Percentiles rank a stretch among this genome's conserved stretches.
Conservation (phyloP, 768 basidiomycete genomes). For the Tylopilus vinaceipallidus region DNA sequence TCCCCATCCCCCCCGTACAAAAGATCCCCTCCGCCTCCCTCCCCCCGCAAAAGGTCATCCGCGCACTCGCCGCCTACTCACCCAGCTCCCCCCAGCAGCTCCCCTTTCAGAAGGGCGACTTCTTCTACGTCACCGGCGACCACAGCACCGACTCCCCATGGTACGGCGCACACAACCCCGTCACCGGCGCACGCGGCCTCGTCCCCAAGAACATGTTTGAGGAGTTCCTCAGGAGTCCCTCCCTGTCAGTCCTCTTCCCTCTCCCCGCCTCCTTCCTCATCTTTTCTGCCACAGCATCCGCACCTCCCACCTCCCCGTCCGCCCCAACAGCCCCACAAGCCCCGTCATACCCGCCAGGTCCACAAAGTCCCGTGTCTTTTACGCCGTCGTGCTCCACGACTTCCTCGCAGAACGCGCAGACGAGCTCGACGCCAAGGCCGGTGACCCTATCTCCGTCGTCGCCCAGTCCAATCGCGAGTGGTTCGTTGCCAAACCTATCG, state of each 20-base stretch:
- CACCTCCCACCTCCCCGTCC: slow-evolving; percentile 35
- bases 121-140: slow-evolving; percentile 93
- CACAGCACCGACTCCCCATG: slow-evolving; percentile 54
- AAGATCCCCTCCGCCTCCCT: slow-evolving; percentile 64
- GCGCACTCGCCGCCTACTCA: slow-evolving; percentile 66
- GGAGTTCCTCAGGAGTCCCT: slow-evolving; percentile 74
- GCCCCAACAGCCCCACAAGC: slow-evolving; percentile 21
- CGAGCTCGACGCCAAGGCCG: slow-evolving; percentile 92
- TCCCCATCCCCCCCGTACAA: slow-evolving; percentile 46
- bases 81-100: slow-evolving; percentile 81
- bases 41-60: slow-evolving; percentile 95
- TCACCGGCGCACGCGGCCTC: slow-evolving; percentile 85
- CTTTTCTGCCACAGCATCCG: slow-evolving; percentile 38
- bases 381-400: slow-evolving; percentile 94
- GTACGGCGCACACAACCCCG: slow-evolving; percentile 95
- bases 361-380: slow-evolving; percentile 65
- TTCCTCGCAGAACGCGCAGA: slow-evolving; percentile 95
- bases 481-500: slow-evolving; percentile 99
- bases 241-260: slow-evolving; percentile 35
- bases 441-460: slow-evolving; percentile 94
- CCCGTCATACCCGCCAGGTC: slow-evolving; percentile 35
- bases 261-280: not conserved
- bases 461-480: slow-evolving; percentile 99
- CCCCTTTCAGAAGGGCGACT: slow-evolving; percentile 90
- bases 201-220: slow-evolving; percentile 89